phyloP scores from a whole-genome alignment of 2,329 filamentous ascomycete genomes.

The Fusarium domesticum region DNA sequence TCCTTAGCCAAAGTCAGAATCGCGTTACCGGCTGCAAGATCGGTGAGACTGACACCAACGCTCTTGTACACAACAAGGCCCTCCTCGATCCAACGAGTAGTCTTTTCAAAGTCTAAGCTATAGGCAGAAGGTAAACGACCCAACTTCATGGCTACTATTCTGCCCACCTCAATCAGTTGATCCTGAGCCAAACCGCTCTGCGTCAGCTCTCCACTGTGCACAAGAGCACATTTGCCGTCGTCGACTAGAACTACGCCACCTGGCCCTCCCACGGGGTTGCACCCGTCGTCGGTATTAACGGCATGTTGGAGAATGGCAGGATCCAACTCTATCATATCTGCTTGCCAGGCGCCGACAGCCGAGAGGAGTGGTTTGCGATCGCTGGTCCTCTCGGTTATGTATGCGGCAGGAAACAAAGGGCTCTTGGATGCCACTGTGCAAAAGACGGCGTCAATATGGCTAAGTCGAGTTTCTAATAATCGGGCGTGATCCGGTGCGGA shows the following conservation, averaged over 20 bases:
- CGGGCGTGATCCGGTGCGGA: slow-evolving; percentile 6
- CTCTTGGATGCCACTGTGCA: slow-evolving; percentile 21
- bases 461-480: slow-evolving; percentile 1
- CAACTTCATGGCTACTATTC: slow-evolving; percentile 8
- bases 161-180: slow-evolving; percentile 63
- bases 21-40: slow-evolving; percentile 31
- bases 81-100: slow-evolving; percentile 14
- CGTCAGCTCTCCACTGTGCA: slow-evolving; percentile 65
- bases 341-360: slow-evolving; percentile 52
- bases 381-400: background rate
- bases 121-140: background rate
- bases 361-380: slow-evolving; percentile 41
- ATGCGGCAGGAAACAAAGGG: slow-evolving; percentile 8
- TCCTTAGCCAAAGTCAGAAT: slow-evolving; percentile 28
- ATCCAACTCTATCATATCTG: slow-evolving; percentile 65
- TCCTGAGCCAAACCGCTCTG: slow-evolving; percentile 56
- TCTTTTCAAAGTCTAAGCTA: slow-evolving; percentile 1
- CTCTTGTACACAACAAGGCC: slow-evolving; percentile 30
- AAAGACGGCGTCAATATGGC: slow-evolving; percentile 13
- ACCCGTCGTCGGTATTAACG: slow-evolving; percentile 2
- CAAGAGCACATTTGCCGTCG: slow-evolving; percentile 57
- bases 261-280: background rate
- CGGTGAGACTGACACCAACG: slow-evolving; percentile 32
- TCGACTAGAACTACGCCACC: slow-evolving; percentile 43
- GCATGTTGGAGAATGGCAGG: slow-evolving; percentile 52